Evolutionary conservation across 148 eudicot species (phyloP), one percentile per base, ranked within the genome.

Genomic region (Diospyros lotus): DNA sequence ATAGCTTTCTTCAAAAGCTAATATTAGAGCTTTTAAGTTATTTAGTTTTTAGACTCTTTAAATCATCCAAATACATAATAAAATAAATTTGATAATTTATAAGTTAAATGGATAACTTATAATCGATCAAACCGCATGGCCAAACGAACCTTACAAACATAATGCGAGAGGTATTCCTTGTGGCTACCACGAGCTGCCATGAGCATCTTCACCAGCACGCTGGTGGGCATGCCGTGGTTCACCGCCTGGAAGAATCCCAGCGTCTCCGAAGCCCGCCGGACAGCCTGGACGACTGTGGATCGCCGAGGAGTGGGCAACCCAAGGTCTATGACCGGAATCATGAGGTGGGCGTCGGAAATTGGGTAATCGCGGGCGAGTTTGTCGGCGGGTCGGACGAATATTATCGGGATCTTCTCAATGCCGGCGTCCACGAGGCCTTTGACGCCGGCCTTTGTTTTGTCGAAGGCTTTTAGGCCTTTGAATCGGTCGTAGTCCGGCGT

Each of bases 241-340:
- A 81, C 44, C 74, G 81, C 73, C 56, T 79, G 87, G 70, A 84
- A 84, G 56, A 81, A 81, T 2, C 85, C 87, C 74, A 79, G 53
- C 0, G 69, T 60, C 63, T 81, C 76, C 1, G 76, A 73, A 6
- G 87, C 87, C 3, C 6, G 0, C 8, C 43, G n/a, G 3, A 79
- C 68, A 15, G 58, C 43, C 12, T 77, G 40, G 14, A 78, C 76
- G 2, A 81, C 40, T 5, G 41, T 42, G 6, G 58, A 56, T 2
- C 64, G 44, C n/a, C 67, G 18, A 1, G 44, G 14, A 59, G 45
- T 1, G 50, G 48, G 1, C 6, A 7, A 2, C 28, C 78, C 61
- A 1, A 80, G 64, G 59, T 81, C 61, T 67, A 80, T 75, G 10
- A 83, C 59, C 0, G 81, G 86, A 3, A 80, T 77, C 54, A 58